These are phyloP conservation scores for Penicillium palitans DNA, from an alignment of 2,329 filamentous ascomycete genomes.

Conservation along the genomic window DNA sequence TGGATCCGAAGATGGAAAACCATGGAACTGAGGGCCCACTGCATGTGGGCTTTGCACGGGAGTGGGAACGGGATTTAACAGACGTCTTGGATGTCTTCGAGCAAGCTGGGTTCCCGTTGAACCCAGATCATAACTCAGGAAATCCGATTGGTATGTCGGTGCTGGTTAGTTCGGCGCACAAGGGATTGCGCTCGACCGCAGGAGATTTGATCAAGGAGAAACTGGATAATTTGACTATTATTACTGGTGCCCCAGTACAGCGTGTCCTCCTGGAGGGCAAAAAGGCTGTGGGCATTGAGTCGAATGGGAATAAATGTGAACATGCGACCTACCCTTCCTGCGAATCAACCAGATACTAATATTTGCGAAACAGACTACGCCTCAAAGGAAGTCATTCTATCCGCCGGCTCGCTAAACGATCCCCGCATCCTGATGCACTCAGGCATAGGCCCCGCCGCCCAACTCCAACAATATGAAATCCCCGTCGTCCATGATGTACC, in stretches of 20 bases:
- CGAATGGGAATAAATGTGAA: conserved; percentile 44
- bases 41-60: conserved; percentile 20
- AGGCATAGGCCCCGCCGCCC: conserved; percentile 13
- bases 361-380: conserved; percentile 8
- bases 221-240: conserved; percentile 55
- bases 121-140: conserved; percentile 59
- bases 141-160: conserved; percentile 59
- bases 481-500: conserved; percentile 19
- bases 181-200: conserved; percentile 54
- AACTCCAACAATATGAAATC: conserved; percentile 14
- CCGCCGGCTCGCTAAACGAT: conserved; percentile 20
- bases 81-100: conserved; percentile 45
- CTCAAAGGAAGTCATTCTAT: conserved; percentile 20
- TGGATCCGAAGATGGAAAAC: conserved; percentile 10
- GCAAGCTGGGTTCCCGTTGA: conserved; percentile 51
- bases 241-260: conserved; percentile 52
- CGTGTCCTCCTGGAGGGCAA: conserved; percentile 51
- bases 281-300: conserved; percentile 49
- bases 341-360: not conserved
- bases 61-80: conserved; percentile 24
- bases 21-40: conserved; percentile 18
- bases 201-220: conserved; percentile 49
- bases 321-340: not conserved
- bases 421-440: conserved; percentile 19
- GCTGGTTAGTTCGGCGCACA: conserved; percentile 51